These are phyloP conservation scores for Escovopsis sp. DNA, from an alignment of 2,329 filamentous ascomycete species.

Conservation along the genomic window DNA sequence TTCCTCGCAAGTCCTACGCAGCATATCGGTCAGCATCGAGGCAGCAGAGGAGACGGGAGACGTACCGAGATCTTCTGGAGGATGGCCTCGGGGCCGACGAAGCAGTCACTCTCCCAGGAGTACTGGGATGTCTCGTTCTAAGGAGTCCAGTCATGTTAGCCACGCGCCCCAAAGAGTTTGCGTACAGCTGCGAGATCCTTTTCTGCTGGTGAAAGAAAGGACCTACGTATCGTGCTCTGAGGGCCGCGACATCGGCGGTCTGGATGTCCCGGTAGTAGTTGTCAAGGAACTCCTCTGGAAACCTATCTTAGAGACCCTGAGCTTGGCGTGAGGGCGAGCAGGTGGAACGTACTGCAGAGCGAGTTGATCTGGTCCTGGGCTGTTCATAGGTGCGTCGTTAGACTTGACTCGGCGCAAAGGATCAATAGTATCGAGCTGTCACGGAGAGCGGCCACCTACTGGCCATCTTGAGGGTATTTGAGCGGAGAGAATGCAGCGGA, in stretches of 20 bases:
- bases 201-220: background rate
- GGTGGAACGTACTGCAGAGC: background rate
- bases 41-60: conserved; percentile 3
- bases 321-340: background rate
- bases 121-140: conserved; percentile 55
- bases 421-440: conserved; percentile 1
- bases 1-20: conserved; percentile 59
- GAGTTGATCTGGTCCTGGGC: conserved; percentile 27
- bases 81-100: conserved; percentile 51
- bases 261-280: conserved; percentile 56
- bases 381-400: conserved; percentile 11
- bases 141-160: background rate
- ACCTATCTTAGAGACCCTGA: conserved; percentile 1
- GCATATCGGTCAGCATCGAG: background rate
- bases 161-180: too few species aligned
- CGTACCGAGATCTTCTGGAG: conserved; percentile 69
- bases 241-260: conserved; percentile 20
- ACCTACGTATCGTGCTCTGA: conserved; percentile 56
- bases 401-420: conserved; percentile 6
- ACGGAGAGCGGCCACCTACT: conserved; percentile 13
- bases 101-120: conserved; percentile 67
- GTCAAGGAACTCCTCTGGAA: conserved; percentile 68
- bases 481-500: background rate
- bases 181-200: too few species aligned
- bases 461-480: conserved; percentile 17